Base-by-base conservation (phyloP, 768 basidiomycete species). In the Hebeloma cylindrosporum region DNA sequence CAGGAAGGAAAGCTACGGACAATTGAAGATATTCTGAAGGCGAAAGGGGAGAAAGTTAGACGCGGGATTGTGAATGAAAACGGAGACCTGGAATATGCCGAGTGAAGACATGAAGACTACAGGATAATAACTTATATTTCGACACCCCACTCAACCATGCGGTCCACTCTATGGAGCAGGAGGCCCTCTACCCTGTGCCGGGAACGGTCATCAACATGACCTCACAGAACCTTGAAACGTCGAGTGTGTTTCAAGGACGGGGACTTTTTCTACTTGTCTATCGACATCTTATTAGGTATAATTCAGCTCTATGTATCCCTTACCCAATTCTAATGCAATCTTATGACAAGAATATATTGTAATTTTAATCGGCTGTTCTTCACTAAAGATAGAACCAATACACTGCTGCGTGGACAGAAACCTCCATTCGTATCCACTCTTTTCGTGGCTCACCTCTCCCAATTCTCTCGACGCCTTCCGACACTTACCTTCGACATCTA, bases 11-110 rank as follows among this genome's bases (percentile, higher is more conserved):
- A 79, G 47, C 64, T 86, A 18, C 77, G 72, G 43, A 96, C 88
- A 1, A 70, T 98, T 3, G 95, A 97, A 62, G 88, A 93, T 47
- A 64, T 97, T 10, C 65, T 96, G 47, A 73, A 70, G 25, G 82
- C 77, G 0, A 85, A 83, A 41, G 95, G 95, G 1, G 93, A 97
- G 67, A 72, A 66, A 33, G 83, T 95, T 20, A 71, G 61, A 41
- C 66, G 73, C 48, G 80, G 82, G 37, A 66, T 64, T 48, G 46
- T 72, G 13, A 75, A 75, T 46, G 65, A 66, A 4, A 71, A 61
- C 11, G 83, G 80, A 1, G 76, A 77, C 1, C 68, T 86, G 5
- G 85, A 87, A 52, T 79, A 78, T 45, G 50, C 64, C 13, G 69
- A 69, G 50, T 64, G 39, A 53, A 41, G 17, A 43, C 18, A 4